These are phyloP conservation scores for Diplodia corticola DNA, from an alignment of 2,329 filamentous ascomycete genomes.

Conservation along the genomic window DNA sequence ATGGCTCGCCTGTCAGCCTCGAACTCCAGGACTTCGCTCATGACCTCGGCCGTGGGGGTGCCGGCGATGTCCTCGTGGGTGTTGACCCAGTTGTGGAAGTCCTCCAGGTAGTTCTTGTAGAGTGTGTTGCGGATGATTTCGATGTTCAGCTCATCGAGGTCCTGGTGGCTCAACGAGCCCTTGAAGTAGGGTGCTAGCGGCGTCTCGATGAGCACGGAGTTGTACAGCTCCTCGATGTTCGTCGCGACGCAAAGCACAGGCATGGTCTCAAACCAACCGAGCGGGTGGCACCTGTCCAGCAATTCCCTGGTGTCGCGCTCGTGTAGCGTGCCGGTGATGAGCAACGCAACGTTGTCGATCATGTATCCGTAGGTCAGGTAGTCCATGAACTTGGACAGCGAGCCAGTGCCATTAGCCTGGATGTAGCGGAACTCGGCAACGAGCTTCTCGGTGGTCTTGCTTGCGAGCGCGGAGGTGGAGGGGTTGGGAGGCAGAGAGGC, in stretches of 20 bases:
- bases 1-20: conserved; percentile 95
- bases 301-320: conserved; percentile 96
- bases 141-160: conserved; percentile 97
- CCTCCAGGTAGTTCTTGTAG: conserved; percentile 99
- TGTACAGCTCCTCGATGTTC: conserved; percentile 98
- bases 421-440: conserved; percentile 97
- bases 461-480: conserved; percentile 89
- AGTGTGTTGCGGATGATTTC: conserved; percentile 98
- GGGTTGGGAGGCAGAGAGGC: conserved; percentile 91
- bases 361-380: conserved; percentile 99
- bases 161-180: conserved; percentile 90
- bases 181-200: conserved; percentile 97
- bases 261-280: conserved; percentile 99
- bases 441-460: conserved; percentile 96
- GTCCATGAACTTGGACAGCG: conserved; percentile 92
- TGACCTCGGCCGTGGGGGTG: conserved; percentile 88
- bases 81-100: conserved; percentile 95
- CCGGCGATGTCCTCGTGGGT: conserved; percentile 81
- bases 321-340: conserved; percentile 96
- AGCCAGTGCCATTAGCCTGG: conserved; percentile 88
- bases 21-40: conserved; percentile 94
- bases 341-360: conserved; percentile 98
- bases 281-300: conserved; percentile 89
- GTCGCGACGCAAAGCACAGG: conserved; percentile 96
- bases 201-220: conserved; percentile 95